Evolutionary conservation across 2,329 filamentous ascomycete species (phyloP), one percentile per base, ranked within the genome.

Genomic region (Lachnellula cervina): DNA sequence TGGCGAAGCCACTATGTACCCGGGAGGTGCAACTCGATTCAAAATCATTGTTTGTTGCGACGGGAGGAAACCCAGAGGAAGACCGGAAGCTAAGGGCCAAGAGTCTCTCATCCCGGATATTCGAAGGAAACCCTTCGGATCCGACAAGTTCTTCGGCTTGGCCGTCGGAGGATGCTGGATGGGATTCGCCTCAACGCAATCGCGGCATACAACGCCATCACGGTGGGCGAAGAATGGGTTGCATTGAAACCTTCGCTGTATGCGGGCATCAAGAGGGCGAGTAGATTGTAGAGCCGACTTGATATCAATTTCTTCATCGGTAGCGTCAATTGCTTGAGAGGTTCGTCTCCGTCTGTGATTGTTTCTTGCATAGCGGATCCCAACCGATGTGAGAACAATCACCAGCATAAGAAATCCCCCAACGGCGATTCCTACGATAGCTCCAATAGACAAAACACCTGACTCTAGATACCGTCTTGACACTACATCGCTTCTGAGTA

Each of bases 51-150:
- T 60, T 40, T 55, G 48, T 44, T 64, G 60, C 4, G 53, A 49
- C 25, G 62, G 53, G n/a, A 61, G 54, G 9, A 60, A 32, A 25
- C 45, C 34, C 32, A 55, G 42, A 11, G 63, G 60, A 14, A 58
- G 59, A 8, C 52, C 56, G 11, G 61, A 54, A 4, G 54, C 61
- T 17, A 68, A 54, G 16, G 66, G 66, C 66, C 66, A 68, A 2
- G 66, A 68, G n/a, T 66, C 65, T 47, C 63, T 60, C 13, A 63
- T 56, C 14, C 58, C 56, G 2, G 63, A 60, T 19, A 49, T 57
- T 19, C 62, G 58, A 21, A 63, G 62, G 28, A 58, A 44, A 0
- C 34, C 25, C 37, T 53, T 62, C 5, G 53, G 57, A 13, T 57
- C 52, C 4, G 57, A 55, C 16, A 56, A 42, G 34, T 47, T 60